Evolutionary conservation across 306 rosid species (phyloP).

Genomic region (Castanea mollissima): DNA sequence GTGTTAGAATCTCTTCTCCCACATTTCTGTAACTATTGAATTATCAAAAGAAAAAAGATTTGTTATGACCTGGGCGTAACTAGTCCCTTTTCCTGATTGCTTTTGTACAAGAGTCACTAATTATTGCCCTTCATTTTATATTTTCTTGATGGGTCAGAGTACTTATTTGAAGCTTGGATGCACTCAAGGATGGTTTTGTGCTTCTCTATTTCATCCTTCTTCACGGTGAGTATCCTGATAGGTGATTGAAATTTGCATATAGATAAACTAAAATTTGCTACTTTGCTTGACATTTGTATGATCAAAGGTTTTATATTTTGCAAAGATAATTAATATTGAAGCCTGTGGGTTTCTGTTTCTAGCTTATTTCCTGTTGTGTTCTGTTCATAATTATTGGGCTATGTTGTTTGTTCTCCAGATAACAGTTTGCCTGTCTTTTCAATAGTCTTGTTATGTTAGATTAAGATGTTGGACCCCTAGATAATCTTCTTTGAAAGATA

Average conservation of each 20-base stretch:
- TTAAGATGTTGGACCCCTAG: neutral
- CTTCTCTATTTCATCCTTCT: constrained; percentile 59
- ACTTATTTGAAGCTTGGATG: constrained; percentile 79
- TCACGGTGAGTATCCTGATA: constrained; percentile 48
- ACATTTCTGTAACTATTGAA: no score
- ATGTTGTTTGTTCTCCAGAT: neutral
- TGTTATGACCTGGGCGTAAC: neutral
- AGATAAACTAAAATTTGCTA: neutral
- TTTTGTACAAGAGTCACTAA: constrained; percentile 1
- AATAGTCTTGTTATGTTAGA: neutral
- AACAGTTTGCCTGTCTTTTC: neutral
- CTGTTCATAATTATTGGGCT: neutral
- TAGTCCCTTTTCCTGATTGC: neutral
- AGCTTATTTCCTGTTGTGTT: neutral
- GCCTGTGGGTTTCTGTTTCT: neutral
- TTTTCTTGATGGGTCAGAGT: constrained; percentile 45
- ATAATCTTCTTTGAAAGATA: neutral
- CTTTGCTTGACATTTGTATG: neutral
- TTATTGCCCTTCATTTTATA: constrained; percentile 8
- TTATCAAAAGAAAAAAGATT: no score
- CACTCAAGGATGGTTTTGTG: constrained; percentile 82
- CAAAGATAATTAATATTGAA: neutral
- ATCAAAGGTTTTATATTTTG: neutral
- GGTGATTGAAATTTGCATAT: neutral
- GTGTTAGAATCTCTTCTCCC: no score